A percentile compares a stretch with the other conserved stretches of the same genome.
phyloP scores from a whole-genome alignment of 1,139 yeast genomes.

The Saccharomyces uvarum region DNA sequence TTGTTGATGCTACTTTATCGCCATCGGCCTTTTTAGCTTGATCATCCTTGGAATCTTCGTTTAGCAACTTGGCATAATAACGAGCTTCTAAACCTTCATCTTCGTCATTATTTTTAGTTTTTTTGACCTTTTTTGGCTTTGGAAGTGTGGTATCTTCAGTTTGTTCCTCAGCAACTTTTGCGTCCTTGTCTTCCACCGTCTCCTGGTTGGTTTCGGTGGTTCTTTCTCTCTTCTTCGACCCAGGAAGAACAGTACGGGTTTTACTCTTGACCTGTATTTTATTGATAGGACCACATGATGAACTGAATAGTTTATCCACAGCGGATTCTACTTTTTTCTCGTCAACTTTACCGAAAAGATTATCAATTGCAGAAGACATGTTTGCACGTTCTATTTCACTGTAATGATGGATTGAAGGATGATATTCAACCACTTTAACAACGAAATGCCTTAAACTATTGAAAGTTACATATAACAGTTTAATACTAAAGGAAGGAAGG shows the following conservation, averaged over 20 bases:
- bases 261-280: slow-evolving; percentile 14
- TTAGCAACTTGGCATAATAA: slow-evolving; percentile 39
- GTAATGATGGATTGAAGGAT: not conserved
- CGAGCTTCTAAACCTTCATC: slow-evolving; percentile 43
- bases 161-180: slow-evolving; percentile 11
- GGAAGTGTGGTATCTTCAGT: slow-evolving; percentile 11
- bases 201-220: slow-evolving; percentile 8
- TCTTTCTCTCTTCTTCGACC: slow-evolving; percentile 10
- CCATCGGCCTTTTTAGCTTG: slow-evolving; percentile 17
- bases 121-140: slow-evolving; percentile 20
- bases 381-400: not conserved
- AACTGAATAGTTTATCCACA: slow-evolving; percentile 19
- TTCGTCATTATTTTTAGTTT: slow-evolving; percentile 31
- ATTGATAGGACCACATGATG: slow-evolving; percentile 23
- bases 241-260: slow-evolving; percentile 5
- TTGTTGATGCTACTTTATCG: slow-evolving; percentile 10
- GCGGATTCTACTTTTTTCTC: slow-evolving; percentile 20
- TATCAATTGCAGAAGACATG: slow-evolving; percentile 39
- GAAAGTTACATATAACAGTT: not conserved
- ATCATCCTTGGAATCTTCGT: slow-evolving; percentile 24
- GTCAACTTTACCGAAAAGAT: slow-evolving; percentile 35
- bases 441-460: not conserved
- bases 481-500: too few relatives aligned
- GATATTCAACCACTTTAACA: slow-evolving; percentile 6
- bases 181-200: slow-evolving; percentile 15